Evolutionary conservation across 2,329 filamentous ascomycete species (phyloP), one percentile per base, ranked within the genome.

Genomic region (Fusarium beomiforme): DNA sequence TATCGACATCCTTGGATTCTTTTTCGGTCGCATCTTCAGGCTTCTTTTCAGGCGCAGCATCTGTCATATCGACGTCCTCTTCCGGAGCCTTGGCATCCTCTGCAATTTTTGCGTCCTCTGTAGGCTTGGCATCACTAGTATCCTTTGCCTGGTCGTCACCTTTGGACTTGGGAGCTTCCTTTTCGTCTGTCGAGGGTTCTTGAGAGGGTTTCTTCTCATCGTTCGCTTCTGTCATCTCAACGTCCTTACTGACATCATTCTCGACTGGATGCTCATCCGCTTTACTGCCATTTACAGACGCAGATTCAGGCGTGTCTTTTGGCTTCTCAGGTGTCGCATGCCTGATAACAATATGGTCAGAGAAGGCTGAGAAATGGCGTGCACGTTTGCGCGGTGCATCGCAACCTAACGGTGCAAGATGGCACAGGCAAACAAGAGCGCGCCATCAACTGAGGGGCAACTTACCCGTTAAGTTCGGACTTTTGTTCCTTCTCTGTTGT

Each of bases 391-490:
- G 42, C 17, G 24, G 51, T 58, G 47, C 43, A 63, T 49, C 56
- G 44, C 49, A 36, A 37, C 50, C 43, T 36, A 56, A 31, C 41
- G 36, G 71, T 63, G 70, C 46, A 62, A 65, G 63, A 67, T 57
- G 61, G 29, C 44, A 59, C 34, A 50, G 54, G 61, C 64, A 67
- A 60, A 61, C 47, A 41, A 42, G 36, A 26, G 44, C 47, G 51
- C 44, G 39, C 31, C 60, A 66, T 49, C 50, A 44, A 64, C 41
- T 31, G 37, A 47, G 54, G 59, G 58, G 58, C 60, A 49, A 80
- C 81, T 79, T 77, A 83, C 81, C 81, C 81, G 64, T 83, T 83
- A 19, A 79, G 65, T 69, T 79, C 78, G 55, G 79, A 64, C 54
- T 78, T 81, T 34, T 73, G 68, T 44, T 79, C 78, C 70, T 77